Evolutionary conservation across 352 stramenopile genomes (phyloP).

Genomic region (Pythium utonaiense): DNA sequence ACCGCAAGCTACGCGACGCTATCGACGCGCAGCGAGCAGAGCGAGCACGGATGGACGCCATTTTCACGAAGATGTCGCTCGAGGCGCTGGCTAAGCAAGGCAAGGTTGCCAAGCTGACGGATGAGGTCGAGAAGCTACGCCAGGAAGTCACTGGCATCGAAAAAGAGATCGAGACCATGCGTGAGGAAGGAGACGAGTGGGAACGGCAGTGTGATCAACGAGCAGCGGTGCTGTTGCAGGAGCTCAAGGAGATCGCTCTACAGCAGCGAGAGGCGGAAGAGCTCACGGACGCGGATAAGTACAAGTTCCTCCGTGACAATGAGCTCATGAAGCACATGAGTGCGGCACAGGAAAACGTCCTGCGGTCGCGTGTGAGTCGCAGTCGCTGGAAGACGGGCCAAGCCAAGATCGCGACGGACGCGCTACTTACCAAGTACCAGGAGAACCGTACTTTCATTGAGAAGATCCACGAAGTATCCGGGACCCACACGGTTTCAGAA

Average conservation of each 20-base stretch:
- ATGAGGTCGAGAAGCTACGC: slow-evolving; percentile 56
- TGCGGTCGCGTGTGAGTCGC: slow-evolving; percentile 48
- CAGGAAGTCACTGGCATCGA: slow-evolving; percentile 52
- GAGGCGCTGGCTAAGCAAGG: slow-evolving; percentile 56
- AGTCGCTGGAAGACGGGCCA: slow-evolving; percentile 72
- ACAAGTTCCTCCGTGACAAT: slow-evolving; percentile 71
- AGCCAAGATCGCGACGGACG: slow-evolving; percentile 57
- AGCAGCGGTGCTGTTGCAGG: slow-evolving; percentile 47
- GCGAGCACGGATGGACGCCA: slow-evolving; percentile 63
- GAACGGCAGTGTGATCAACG: slow-evolving; percentile 54
- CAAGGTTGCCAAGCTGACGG: slow-evolving; percentile 38
- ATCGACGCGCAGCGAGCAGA: slow-evolving; percentile 73
- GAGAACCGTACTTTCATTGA: slow-evolving; percentile 80
- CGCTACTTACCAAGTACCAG: slow-evolving; percentile 70
- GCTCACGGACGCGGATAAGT: slow-evolving; percentile 48
- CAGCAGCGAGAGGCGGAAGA: slow-evolving; percentile 53
- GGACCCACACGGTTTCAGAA: slow-evolving; percentile 71
- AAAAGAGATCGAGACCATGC: slow-evolving; percentile 54
- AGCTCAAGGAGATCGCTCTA: slow-evolving; percentile 67
- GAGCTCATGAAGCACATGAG: slow-evolving; percentile 62
- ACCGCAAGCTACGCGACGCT: slow-evolving; percentile 52
- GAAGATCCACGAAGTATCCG: slow-evolving; percentile 78
- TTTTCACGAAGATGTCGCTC: slow-evolving; percentile 69
- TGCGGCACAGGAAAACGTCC: slow-evolving; percentile 42
- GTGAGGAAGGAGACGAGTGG: slow-evolving; percentile 55